Base-by-base conservation (phyloP, 1,284 basidiomycete genomes). In the Filobasidium uniguttulatum region DNA sequence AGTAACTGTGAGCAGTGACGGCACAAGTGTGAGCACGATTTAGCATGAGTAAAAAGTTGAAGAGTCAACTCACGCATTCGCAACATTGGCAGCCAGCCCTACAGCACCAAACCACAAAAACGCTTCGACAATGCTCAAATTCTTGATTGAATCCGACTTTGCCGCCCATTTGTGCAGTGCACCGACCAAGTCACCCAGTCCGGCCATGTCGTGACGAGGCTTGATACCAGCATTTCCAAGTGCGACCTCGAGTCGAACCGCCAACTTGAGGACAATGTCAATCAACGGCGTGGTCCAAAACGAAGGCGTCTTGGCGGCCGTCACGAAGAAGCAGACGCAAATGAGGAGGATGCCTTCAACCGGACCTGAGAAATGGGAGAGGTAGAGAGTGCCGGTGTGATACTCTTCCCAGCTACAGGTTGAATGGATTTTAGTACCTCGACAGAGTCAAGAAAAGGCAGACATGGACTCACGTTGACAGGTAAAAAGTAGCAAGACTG, bases 341-440 rank as follows among this genome's bases (percentile, higher is more conserved):
- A 97, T 82, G 67, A 97, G 77, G 44, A 98, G 71, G 59, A 98
- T 96, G 8, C 93, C 93, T 68, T 97, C 93, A 1, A 97, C 87
- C 0, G 93, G 93, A 0, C 93, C 93, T 8, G 87, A 93, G 69
- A 94, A 96, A 25, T 82, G 79, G n/a, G 87, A 87, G 15, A 94
- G 79, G 71, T 81, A 94, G 5, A 96, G 72, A 55, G 82, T 81
- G 23, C 84, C 85, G 1, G 93, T 98, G 67, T 98, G 85, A 62
- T 85, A 93, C 69, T 98, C 93, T 64, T 98, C 93, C 93, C 93
- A 97, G 3, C 90, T 94, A 1, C 87, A 83, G 36, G 43, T 26
- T 2, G 17, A 12, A 23, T 7, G 7, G 36, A 53, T 15, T 33
- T 22, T 25, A 10, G 7, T 17, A 46, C 26, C 10, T 17, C 26